Base-by-base conservation (phyloP, 148 eudicot species). In the Cornus kousa region DNA sequence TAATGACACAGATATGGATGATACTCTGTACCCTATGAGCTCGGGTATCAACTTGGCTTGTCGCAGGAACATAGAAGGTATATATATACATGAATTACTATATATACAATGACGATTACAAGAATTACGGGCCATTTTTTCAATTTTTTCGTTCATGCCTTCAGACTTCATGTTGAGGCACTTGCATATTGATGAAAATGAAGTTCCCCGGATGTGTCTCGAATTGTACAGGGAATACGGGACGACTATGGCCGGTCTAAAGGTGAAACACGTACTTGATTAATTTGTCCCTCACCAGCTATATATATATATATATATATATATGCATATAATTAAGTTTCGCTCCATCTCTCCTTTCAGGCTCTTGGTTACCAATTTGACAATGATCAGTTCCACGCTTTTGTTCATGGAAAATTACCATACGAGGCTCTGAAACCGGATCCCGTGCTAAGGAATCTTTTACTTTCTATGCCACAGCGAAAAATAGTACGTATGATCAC, bases 231-330 rank as follows among this genome's bases (percentile, higher is more conserved):
- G 83, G 81, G 97, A 95, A 84, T 73, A 95, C 55, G 98, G 98
- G 74, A 95, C 98, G 55, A 95, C 98, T n/a, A 93, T 95, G 98
- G 98, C 97, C 43, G 98, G 98, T 55, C 89, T 95, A 22, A 95
- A 91, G 98, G 98, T 93, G 75, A 80, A 65, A 57, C 37, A 35
- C 37, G 5, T 35, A 53, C 17, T 53, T 53, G 1, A 43, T 43
- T 43, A 43, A 6, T 53, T 53, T 16, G 37, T 35, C 2, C 5
- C 37, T 35, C 37, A 28, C 28, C 28, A 28, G 28, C 28, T 28
- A 28, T 28, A 35, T 35, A 35, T 35, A 35, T 35, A 35, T 35
- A 35, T 35, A 35, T 35, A 35, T 35, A 35, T 35, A 35, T 35
- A 35, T 43, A 0, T 9, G 48, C 6, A 43, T 9, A 43, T 43